These are phyloP conservation scores for Paramecium tetraurelia DNA, from an alignment of 73 alveolate genomes.

Conservation along the genomic window DNA sequence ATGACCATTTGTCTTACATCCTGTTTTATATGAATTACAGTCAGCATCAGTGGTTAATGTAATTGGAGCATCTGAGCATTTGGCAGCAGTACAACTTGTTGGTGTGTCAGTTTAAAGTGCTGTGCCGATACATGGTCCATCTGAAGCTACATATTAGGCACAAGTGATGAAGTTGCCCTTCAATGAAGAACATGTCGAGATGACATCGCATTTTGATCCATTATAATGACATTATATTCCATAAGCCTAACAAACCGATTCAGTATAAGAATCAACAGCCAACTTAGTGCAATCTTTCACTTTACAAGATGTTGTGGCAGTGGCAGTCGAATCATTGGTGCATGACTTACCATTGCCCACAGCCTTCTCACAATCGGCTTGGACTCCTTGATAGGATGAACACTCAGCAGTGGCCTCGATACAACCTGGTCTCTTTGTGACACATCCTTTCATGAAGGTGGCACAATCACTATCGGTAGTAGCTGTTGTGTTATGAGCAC, in stretches of 20 bases:
- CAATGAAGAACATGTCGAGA: not conserved
- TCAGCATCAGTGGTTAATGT: not conserved
- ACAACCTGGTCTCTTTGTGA: slow-evolving; percentile 24
- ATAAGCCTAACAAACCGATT: not conserved
- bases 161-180: not conserved
- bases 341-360: slow-evolving; percentile 2
- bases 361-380: not conserved
- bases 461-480: slow-evolving; percentile 10
- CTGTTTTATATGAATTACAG: not conserved
- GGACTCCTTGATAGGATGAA: not conserved
- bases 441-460: not conserved
- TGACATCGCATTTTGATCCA: not conserved
- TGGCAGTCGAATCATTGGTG: not conserved
- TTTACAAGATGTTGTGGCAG: not conserved
- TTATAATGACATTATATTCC: not conserved
- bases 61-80: slow-evolving; percentile 1
- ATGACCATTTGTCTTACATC: not conserved
- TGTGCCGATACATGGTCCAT: slow-evolving; percentile 30
- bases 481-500: not conserved
- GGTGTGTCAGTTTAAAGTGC: not conserved
- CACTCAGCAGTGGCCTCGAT: not conserved
- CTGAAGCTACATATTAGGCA: not conserved
- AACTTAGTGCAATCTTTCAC: not conserved
- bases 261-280: not conserved
- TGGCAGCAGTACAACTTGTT: not conserved